Conservation (phyloP, 31 red algal species). For the Odonthalia washingtoniensis region DNA sequence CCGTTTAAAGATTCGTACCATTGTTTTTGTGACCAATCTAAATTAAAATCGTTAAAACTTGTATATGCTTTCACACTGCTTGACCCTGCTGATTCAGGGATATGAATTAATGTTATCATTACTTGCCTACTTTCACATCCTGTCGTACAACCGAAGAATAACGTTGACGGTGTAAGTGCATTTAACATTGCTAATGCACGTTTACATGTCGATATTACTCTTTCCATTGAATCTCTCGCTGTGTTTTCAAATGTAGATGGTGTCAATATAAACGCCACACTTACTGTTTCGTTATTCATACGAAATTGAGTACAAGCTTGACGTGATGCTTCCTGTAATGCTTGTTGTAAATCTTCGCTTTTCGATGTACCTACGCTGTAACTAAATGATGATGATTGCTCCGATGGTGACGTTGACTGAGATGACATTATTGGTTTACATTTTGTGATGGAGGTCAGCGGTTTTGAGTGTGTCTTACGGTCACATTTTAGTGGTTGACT, state of each 20-base stretch:
- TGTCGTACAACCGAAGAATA: slow-evolving; percentile 60
- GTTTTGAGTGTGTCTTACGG: background rate
- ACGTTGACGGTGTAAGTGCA: slow-evolving; percentile 31
- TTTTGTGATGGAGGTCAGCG: background rate
- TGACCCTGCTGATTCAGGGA: slow-evolving; percentile 9
- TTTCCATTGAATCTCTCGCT: too few species aligned
- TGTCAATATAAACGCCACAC: slow-evolving; percentile 54
- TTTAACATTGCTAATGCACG: slow-evolving; percentile 58
- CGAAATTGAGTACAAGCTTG: background rate
- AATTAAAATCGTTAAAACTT: slow-evolving; percentile 51
- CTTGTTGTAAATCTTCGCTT: slow-evolving; percentile 1
- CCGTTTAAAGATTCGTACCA: slow-evolving; percentile 44
- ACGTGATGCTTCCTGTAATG: slow-evolving; percentile 24
- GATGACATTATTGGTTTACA: background rate
- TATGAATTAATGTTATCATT: slow-evolving; percentile 45
- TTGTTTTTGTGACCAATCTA: slow-evolving; percentile 73
- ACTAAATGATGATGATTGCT: background rate
- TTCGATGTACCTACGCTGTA: slow-evolving; percentile 33
- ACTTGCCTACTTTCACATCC: slow-evolving; percentile 30
- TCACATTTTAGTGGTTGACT: background rate
- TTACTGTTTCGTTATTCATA: background rate
- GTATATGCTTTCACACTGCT: slow-evolving; percentile 1
- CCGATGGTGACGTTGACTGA: background rate
- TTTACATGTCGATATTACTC: slow-evolving; percentile 48
- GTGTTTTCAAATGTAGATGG: slow-evolving; percentile 50